These are phyloP conservation scores for Vaccinium darrowii DNA, from an alignment of 148 eudicot genomes.

Conservation along the genomic window DNA sequence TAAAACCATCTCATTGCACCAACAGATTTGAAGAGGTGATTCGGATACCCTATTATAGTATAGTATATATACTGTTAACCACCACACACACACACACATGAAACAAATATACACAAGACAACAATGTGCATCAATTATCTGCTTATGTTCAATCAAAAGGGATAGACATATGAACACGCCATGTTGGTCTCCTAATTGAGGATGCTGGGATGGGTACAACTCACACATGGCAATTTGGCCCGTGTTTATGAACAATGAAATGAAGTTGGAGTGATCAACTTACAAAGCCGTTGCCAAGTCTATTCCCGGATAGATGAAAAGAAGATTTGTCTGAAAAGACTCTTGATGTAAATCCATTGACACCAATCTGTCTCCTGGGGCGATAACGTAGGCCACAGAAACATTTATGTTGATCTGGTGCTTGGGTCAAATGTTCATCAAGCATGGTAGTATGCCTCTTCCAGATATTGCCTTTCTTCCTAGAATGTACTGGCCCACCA, in stretches of 20 bases:
- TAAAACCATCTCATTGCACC: not conserved
- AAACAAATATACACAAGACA: not conserved
- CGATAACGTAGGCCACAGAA: constrained; percentile 34
- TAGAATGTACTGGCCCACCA: not conserved
- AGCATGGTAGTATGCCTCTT: constrained; percentile 22
- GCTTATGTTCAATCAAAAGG: not conserved
- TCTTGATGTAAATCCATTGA: constrained; percentile 38
- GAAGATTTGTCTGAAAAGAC: constrained; percentile 56
- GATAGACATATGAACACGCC: not conserved
- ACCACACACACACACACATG: not conserved
- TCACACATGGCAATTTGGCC: not conserved
- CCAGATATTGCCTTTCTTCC: constrained; percentile 23
- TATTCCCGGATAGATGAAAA: constrained; percentile 44
- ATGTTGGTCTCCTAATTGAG: constrained; percentile 2
- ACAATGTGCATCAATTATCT: not conserved
- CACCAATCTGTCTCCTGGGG: constrained; percentile 36
- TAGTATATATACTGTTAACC: not conserved
- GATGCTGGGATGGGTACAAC: not conserved
- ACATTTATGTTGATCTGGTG: constrained; percentile 15
- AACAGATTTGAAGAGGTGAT: not conserved
- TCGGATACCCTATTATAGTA: not conserved
- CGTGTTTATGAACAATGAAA: not conserved
- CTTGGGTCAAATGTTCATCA: constrained; percentile 15
- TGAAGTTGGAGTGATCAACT: constrained; percentile 36
- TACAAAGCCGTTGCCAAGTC: constrained; percentile 43